phyloP scores from a whole-genome alignment of 345 rosid genomes.

The Pistacia integerrima region DNA sequence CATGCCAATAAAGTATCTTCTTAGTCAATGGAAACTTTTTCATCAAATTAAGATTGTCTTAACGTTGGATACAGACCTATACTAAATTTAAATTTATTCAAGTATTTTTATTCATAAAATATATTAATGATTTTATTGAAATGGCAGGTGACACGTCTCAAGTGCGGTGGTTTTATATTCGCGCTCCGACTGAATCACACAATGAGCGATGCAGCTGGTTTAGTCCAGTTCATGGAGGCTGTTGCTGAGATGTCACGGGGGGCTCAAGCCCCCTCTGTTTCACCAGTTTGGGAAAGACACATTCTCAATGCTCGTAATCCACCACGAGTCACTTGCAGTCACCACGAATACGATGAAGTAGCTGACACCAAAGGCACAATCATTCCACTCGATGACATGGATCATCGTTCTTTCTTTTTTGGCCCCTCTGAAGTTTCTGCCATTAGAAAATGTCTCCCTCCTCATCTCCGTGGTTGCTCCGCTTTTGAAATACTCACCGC shows the following conservation, averaged over 20 bases:
- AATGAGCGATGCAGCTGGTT: slow-evolving; percentile 48
- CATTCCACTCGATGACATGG: slow-evolving; percentile 28
- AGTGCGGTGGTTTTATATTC: slow-evolving; percentile 48
- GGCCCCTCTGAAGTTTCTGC: slow-evolving; percentile 39
- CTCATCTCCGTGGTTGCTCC: slow-evolving; percentile 35
- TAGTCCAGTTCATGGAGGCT: slow-evolving; percentile 42
- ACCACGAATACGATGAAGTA: slow-evolving; percentile 50
- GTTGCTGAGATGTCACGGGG: slow-evolving; percentile 53
- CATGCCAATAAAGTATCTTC: too few species aligned
- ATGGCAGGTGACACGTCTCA: slow-evolving; percentile 46
- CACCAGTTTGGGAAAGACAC: slow-evolving; percentile 53
- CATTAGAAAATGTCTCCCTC: slow-evolving; percentile 39
- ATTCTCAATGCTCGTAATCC: slow-evolving; percentile 35
- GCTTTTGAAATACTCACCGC: slow-evolving; percentile 48
- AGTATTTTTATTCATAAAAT: too few species aligned
- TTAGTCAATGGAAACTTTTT: too few species aligned
- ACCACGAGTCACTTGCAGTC: slow-evolving; percentile 40
- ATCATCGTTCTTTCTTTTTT: slow-evolving; percentile 55
- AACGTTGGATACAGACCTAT: too few species aligned
- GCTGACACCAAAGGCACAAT: slow-evolving; percentile 27
- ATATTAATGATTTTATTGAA: background rate
- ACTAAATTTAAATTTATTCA: too few species aligned
- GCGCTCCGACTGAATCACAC: slow-evolving; percentile 52
- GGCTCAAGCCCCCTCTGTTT: slow-evolving; percentile 29
- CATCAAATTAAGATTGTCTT: too few species aligned